Percentiles rank a stretch among this genome's conserved stretches.
These are phyloP conservation scores for Fusarium foetens DNA, from an alignment of 2,329 filamentous ascomycete species.

Conservation along the genomic window DNA sequence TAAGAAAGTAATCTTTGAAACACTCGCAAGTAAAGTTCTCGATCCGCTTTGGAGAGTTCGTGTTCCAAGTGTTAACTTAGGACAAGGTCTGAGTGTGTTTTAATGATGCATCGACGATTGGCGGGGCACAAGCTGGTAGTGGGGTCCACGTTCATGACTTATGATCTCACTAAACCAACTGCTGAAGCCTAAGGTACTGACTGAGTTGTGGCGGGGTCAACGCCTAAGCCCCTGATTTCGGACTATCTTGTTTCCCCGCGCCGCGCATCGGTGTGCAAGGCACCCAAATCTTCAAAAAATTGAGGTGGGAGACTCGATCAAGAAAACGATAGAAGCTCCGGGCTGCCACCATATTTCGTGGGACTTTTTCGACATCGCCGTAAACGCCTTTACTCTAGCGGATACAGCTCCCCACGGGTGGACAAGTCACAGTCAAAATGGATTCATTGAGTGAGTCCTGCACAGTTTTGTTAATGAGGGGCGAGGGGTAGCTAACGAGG, in stretches of 20 bases:
- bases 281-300: conserved; percentile 50
- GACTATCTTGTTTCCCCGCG: conserved; percentile 49
- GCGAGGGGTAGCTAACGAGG: conserved; percentile 51
- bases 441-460: conserved; percentile 52
- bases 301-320: conserved; percentile 42
- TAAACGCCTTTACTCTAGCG: conserved; percentile 39
- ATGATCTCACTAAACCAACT: conserved; percentile 36
- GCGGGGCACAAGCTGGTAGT: conserved; percentile 39
- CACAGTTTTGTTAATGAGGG: conserved; percentile 37
- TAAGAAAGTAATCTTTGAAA: not conserved
- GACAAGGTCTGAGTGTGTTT: conserved; percentile 7
- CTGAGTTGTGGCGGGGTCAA: conserved; percentile 6
- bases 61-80: not conserved
- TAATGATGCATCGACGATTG: conserved; percentile 32
- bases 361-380: conserved; percentile 37
- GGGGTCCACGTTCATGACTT: conserved; percentile 38
- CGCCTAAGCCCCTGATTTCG: conserved; percentile 36
- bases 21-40: not conserved
- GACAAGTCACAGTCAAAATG: conserved; percentile 49
- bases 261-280: conserved; percentile 46
- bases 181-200: conserved; percentile 5
- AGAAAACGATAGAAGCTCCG: conserved; percentile 47
- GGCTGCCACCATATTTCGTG: conserved; percentile 43
- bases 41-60: not conserved
- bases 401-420: conserved; percentile 44